Conservation (phyloP, 2,329 filamentous ascomycete genomes). For the Dactylellina leptospora region DNA sequence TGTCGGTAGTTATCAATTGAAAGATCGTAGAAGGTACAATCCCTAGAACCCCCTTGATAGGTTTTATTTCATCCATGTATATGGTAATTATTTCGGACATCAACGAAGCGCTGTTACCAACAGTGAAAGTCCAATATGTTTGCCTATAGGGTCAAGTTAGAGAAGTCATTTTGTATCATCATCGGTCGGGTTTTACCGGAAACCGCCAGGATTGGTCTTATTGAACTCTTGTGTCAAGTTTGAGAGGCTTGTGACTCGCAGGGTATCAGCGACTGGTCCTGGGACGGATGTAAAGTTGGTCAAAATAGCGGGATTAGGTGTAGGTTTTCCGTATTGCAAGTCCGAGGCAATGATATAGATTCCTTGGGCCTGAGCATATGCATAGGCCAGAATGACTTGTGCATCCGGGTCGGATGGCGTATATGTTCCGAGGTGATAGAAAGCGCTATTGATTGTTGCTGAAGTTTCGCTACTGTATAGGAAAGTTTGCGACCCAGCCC, state of each 20-base stretch:
- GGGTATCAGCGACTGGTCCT: slow-evolving; percentile 45
- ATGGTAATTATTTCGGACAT: slow-evolving; percentile 57
- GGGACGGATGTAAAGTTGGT: slow-evolving; percentile 48
- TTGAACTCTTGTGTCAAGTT: slow-evolving; percentile 54
- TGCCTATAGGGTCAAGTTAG: slow-evolving; percentile 56
- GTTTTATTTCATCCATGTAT: slow-evolving; percentile 54
- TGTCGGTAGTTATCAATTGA: slow-evolving; percentile 62
- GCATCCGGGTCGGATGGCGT: neutral
- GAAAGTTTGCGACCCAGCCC: slow-evolving; percentile 55
- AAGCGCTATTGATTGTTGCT: neutral
- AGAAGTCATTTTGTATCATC: slow-evolving; percentile 51
- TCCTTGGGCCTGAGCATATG: slow-evolving; percentile 24
- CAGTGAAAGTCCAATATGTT: slow-evolving; percentile 58
- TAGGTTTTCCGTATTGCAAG: slow-evolving; percentile 23
- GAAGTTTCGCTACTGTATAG: slow-evolving; percentile 12
- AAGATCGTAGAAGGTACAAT: slow-evolving; percentile 58
- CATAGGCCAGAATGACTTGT: slow-evolving; percentile 19
- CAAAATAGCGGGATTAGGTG: slow-evolving; percentile 52
- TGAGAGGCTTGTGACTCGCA: slow-evolving; percentile 53
- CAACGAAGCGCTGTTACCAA: slow-evolving; percentile 55
- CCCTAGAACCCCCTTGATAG: slow-evolving; percentile 49
- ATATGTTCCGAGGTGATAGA: slow-evolving; percentile 1
- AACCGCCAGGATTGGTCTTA: slow-evolving; percentile 54
- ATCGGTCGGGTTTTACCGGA: slow-evolving; percentile 28
- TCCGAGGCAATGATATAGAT: slow-evolving; percentile 48